A percentile compares a stretch with the other conserved stretches of the same genome.
Conservation (phyloP, 257 asterid genomes). For the Vinca minor region DNA sequence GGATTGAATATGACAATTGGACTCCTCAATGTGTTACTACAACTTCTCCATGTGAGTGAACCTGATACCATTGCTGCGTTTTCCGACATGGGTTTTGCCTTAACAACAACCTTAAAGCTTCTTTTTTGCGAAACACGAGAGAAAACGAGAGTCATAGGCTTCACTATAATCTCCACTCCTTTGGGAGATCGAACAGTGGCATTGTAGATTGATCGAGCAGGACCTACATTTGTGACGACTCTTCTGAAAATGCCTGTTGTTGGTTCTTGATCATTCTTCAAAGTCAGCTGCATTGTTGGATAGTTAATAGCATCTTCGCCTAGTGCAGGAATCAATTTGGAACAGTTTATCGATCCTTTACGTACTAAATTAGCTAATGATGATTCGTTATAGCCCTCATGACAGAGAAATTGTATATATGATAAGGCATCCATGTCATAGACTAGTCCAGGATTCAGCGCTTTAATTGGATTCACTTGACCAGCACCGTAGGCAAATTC, state of each 20-base stretch:
- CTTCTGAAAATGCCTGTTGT: conserved; percentile 56
- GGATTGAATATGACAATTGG: conserved; percentile 56
- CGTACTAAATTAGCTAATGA: conserved; percentile 37
- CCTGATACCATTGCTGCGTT: conserved; percentile 40
- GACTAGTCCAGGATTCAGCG: conserved; percentile 69
- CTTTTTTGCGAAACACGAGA: conserved; percentile 33
- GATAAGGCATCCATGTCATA: conserved; percentile 71
- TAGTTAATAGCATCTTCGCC: conserved; percentile 78
- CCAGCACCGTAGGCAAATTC: conserved; percentile 92
- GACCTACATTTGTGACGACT: conserved; percentile 67
- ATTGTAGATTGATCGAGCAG: conserved; percentile 39
- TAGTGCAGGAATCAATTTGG: conserved; percentile 48
- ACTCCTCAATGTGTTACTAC: conserved; percentile 43
- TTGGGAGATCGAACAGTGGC: conserved; percentile 59
- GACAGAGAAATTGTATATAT: conserved; percentile 70
- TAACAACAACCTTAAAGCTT: conserved; percentile 72
- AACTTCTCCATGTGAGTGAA: conserved; percentile 60
- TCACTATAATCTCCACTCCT: conserved; percentile 58
- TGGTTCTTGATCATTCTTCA: conserved; percentile 42
- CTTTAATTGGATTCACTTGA: conserved; percentile 58
- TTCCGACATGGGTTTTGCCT: conserved; percentile 41
- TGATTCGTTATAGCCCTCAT: conserved; percentile 60
- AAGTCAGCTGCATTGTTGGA: conserved; percentile 74
- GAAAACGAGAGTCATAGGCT: conserved; percentile 48
- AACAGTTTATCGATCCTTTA: conserved; percentile 45